Evolutionary conservation across 1,284 basidiomycete species (phyloP).

Genomic region (Ganoderma leucocontextum): DNA sequence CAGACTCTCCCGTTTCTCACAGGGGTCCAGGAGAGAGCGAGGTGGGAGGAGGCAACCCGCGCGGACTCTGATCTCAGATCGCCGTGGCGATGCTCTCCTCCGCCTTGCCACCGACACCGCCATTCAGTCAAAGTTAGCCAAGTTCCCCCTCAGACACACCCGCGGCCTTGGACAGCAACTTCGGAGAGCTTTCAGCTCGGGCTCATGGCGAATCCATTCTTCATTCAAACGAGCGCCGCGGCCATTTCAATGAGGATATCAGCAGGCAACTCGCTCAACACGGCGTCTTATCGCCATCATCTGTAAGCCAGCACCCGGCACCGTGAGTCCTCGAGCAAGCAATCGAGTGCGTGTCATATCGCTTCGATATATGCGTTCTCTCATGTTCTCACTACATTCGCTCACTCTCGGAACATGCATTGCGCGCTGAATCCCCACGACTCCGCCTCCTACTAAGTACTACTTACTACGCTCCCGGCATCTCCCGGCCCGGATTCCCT

Average conservation of each 20-base stretch:
- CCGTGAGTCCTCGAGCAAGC: background rate
- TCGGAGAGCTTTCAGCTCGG: background rate
- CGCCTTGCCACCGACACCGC: background rate
- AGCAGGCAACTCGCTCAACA: background rate
- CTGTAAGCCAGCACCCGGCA: background rate
- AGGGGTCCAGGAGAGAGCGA: conserved; percentile 36
- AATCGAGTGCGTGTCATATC: background rate
- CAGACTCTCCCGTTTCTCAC: conserved; percentile 35
- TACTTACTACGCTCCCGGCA: too few relatives aligned
- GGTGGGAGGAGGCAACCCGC: conserved; percentile 13
- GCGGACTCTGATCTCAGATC: background rate
- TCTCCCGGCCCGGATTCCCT: too few relatives aligned
- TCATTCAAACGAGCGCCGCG: background rate
- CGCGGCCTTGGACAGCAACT: background rate
- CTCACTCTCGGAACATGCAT: background rate
- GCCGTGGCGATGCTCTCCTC: background rate
- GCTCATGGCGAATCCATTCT: background rate
- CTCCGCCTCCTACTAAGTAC: too few relatives aligned
- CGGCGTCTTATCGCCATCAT: background rate
- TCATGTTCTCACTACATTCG: background rate
- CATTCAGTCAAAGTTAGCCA: conserved; percentile 4
- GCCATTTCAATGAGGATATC: background rate
- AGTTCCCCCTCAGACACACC: background rate
- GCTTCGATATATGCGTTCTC: background rate
- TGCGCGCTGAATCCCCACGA: too few relatives aligned